Conservation (phyloP, 164 flowering plant genomes). For the Platanus orientalis region DNA sequence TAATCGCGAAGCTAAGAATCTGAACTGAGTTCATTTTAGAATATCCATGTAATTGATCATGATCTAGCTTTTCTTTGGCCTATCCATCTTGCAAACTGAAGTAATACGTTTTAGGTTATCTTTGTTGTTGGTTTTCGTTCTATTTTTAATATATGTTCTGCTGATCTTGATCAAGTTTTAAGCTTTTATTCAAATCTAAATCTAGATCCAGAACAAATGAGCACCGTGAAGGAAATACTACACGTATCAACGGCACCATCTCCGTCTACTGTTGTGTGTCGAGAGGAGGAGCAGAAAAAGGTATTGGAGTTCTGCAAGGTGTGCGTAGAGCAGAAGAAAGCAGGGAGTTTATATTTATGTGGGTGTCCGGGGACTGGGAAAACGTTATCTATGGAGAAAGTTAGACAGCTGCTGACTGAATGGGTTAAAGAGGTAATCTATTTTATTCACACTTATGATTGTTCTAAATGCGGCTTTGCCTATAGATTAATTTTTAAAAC, state of each 20-base stretch:
- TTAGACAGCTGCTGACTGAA: slow-evolving; percentile 43
- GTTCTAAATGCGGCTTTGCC: background rate
- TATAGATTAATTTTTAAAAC: background rate
- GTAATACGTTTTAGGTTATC: background rate
- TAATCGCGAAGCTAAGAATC: background rate
- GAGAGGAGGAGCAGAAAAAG: slow-evolving; percentile 30
- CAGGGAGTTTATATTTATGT: slow-evolving; percentile 77
- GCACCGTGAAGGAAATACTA: slow-evolving; percentile 67
- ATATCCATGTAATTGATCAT: background rate
- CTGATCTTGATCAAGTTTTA: slow-evolving; percentile 2
- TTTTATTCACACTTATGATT: background rate
- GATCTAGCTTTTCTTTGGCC: background rate
- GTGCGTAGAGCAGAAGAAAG: slow-evolving; percentile 51
- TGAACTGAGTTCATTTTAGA: background rate
- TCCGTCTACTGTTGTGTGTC: slow-evolving; percentile 34
- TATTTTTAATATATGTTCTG: background rate
- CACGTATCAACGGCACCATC: slow-evolving; percentile 71
- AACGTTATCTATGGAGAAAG: slow-evolving; percentile 72
- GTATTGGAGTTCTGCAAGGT: slow-evolving; percentile 72
- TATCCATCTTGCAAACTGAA: background rate
- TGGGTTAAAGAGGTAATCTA: slow-evolving; percentile 65
- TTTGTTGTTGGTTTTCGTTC: background rate
- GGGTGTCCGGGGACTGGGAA: slow-evolving; percentile 98
- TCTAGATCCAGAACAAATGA: slow-evolving; percentile 58
- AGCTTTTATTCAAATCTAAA: background rate